These are phyloP conservation scores for Colletotrichum tropicicola DNA, from an alignment of 2,329 filamentous ascomycete species.

Conservation along the genomic window DNA sequence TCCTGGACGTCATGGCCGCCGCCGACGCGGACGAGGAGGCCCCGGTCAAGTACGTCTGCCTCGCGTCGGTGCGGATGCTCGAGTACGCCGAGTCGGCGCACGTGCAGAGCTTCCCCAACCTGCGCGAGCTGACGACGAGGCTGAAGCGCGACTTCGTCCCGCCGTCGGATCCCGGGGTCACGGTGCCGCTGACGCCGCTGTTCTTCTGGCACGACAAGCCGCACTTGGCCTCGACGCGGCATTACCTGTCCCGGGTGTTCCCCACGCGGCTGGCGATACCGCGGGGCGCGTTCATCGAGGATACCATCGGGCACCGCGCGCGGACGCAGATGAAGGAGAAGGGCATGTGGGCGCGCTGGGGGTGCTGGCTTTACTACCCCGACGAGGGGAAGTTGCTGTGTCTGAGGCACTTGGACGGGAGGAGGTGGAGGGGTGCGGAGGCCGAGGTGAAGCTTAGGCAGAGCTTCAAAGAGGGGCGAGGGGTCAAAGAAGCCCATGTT, in stretches of 20 bases:
- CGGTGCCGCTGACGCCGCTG: constrained; percentile 59
- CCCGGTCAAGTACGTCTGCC: constrained; percentile 62
- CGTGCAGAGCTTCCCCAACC: constrained; percentile 50
- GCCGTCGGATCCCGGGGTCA: constrained; percentile 7
- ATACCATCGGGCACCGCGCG: constrained; percentile 62
- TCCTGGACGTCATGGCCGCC: constrained; percentile 57
- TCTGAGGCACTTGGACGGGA: constrained; percentile 59
- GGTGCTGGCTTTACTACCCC: constrained; percentile 64
- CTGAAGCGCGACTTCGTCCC: constrained; percentile 51
- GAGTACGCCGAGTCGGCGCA: constrained; percentile 58
- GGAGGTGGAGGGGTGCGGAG: constrained; percentile 57
- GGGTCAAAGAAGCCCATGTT: neutral
- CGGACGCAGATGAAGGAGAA: constrained; percentile 63
- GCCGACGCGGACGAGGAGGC: constrained; percentile 36
- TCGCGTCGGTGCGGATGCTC: constrained; percentile 61
- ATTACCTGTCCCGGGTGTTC: constrained; percentile 61
- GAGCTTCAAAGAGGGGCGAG: neutral
- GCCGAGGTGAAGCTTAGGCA: constrained; percentile 34
- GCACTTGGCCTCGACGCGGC: constrained; percentile 56
- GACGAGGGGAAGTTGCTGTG: constrained; percentile 54
- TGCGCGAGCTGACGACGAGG: constrained; percentile 50
- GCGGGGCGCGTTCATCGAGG: constrained; percentile 65
- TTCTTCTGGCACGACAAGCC: constrained; percentile 70
- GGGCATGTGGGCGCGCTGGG: constrained; percentile 60
- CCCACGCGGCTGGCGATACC: constrained; percentile 57